Base-by-base conservation (phyloP, 2,329 filamentous ascomycete species). In the Capronia coronata region DNA sequence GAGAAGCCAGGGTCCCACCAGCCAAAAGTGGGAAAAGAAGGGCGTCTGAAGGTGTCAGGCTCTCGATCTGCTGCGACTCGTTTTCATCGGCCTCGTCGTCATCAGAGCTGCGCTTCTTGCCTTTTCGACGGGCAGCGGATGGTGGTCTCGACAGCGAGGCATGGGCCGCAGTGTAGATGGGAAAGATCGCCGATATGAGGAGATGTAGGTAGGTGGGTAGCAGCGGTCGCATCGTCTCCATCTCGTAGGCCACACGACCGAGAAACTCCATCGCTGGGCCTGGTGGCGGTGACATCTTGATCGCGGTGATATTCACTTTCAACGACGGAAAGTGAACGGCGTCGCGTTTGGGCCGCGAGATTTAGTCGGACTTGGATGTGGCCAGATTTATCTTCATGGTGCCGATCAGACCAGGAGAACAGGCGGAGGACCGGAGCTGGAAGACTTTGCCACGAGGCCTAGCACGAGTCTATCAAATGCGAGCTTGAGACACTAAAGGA, bases 121-220 rank as follows among this genome's bases (percentile, higher is more conserved):
- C 32, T 43, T 70, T 70, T 48, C 71, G 71, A 1, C 80, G 76
- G 9, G 75, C 82, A 1, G 91, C 90, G 1, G 90, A 94, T 0
- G 85, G 81, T 1, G 91, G 91, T 14, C 88, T 79, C 11, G 84
- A 83, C 16, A 97, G 77, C 1, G 90, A 86, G n/a, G 86, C 87
- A 66, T 95, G 86, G 7, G 89, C 81, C 41, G 86, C 87, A 3
- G 87, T 76, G 68, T 86, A 93, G 63, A 96, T 94, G 46, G 89
- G 87, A 55, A 86, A 82, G 13, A 95, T 68, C 11, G 89, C 84
- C 22, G 86, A 83, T 52, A 82, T 63, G 46, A 85, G 69, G 10
- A 86, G 70, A 64, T 85, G 82, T 0, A 74, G 61, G 59, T 83
- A 60, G 9, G 78, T 79, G 11, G 76, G 76, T 22, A 82, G 61